Percentiles rank a stretch among this genome's conserved stretches.
Evolutionary conservation across 495 filamentous ascomycete genomes (phyloP).

Genomic region (Podospora bellae-mahoneyi): DNA sequence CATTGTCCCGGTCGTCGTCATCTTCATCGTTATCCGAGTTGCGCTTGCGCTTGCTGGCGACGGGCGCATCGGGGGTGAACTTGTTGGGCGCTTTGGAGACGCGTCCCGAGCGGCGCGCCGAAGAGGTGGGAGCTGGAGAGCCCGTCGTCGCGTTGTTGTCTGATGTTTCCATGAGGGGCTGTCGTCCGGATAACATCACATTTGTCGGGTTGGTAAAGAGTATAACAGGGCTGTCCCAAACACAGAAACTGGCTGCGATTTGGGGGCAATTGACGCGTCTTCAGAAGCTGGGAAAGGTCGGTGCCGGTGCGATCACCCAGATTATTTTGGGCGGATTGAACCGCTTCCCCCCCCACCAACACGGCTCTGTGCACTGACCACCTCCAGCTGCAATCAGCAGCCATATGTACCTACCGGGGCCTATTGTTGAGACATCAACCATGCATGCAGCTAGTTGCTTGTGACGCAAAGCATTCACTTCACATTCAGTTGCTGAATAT

Average conservation of each 20-base stretch:
- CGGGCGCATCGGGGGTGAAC: conserved; percentile 51
- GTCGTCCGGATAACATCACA: conserved; percentile 35
- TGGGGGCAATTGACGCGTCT: conserved; percentile 37
- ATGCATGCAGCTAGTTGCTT: neutral
- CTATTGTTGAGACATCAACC: neutral
- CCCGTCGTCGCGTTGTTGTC: conserved; percentile 57
- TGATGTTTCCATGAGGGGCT: conserved; percentile 51
- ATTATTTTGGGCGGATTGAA: conserved; percentile 35
- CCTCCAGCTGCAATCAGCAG: neutral
- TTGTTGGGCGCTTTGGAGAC: conserved; percentile 69
- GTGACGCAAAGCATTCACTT: neutral
- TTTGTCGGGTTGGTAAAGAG: conserved; percentile 25
- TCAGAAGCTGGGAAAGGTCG: neutral
- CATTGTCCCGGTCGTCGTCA: conserved; percentile 44
- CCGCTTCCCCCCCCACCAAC: conserved; percentile 12
- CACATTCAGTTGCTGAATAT: neutral
- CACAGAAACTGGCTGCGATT: conserved; percentile 13
- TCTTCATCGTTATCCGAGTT: conserved; percentile 47
- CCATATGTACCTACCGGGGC: conserved; percentile 24
- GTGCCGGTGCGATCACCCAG: conserved; percentile 25
- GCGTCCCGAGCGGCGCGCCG: conserved; percentile 74
- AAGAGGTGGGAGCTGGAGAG: conserved; percentile 46
- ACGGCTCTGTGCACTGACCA: neutral
- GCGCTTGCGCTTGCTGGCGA: conserved; percentile 54
- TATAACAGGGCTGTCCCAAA: neutral